These are phyloP conservation scores for Avena insularis DNA, from an alignment of 176 grass and related monocot species.

Conservation along the genomic window DNA sequence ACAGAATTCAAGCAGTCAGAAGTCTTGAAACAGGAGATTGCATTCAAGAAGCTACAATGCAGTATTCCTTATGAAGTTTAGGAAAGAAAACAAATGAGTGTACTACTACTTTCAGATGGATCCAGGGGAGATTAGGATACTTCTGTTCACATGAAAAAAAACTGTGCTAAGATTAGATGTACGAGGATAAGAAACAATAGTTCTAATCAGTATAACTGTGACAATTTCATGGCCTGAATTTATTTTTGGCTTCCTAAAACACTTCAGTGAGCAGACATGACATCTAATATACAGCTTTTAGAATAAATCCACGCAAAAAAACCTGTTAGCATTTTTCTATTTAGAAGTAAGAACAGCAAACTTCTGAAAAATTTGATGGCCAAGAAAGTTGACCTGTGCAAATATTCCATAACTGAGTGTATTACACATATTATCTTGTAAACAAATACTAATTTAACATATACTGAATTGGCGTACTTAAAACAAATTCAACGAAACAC, in stretches of 20 bases:
- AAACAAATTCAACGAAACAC: constrained; percentile 17
- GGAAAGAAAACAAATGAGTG: background rate
- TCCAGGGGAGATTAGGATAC: background rate
- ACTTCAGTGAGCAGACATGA: background rate
- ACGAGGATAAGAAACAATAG: background rate
- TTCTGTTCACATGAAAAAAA: background rate
- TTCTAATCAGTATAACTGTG: background rate
- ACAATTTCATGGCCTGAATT: background rate
- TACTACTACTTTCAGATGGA: constrained; percentile 4
- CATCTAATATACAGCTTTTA: background rate
- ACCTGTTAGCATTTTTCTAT: background rate
- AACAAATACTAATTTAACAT: constrained; percentile 20
- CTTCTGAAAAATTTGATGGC: background rate
- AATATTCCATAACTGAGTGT: background rate
- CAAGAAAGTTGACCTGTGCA: constrained; percentile 1
- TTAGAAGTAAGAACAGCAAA: background rate
- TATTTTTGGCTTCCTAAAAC: constrained; percentile 20
- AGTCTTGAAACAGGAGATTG: constrained; percentile 18
- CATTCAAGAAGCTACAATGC: constrained; percentile 28
- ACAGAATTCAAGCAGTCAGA: constrained; percentile 48
- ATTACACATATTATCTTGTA: background rate
- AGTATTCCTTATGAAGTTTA: constrained; percentile 16
- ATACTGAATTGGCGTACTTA: background rate
- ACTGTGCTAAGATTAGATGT: constrained; percentile 7
- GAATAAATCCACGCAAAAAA: constrained; percentile 15